A percentile compares a stretch with the other conserved stretches of the same genome.
phyloP scores from a whole-genome alignment of 1,139 yeast species.

The Scheffersomyces stambukii region DNA sequence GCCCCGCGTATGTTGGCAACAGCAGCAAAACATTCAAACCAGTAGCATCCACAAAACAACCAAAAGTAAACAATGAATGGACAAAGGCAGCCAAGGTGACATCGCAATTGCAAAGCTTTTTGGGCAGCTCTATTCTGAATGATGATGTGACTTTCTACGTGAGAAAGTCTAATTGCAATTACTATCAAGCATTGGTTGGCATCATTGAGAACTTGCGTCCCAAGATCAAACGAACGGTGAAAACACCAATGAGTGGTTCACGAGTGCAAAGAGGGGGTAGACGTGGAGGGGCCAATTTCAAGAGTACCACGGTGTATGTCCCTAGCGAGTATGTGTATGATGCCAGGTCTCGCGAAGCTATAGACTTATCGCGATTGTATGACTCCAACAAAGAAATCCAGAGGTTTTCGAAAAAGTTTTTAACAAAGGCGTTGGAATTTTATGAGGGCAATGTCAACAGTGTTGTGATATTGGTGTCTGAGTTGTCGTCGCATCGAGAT shows the following conservation, averaged over 20 bases:
- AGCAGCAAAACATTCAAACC: not conserved
- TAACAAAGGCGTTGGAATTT: slow-evolving; percentile 31
- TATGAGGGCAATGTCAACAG: slow-evolving; percentile 36
- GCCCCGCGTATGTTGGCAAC: slow-evolving; percentile 1
- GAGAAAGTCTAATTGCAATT: slow-evolving; percentile 14
- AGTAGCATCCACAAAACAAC: not conserved
- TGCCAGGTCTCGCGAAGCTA: slow-evolving; percentile 13
- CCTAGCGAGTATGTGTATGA: slow-evolving; percentile 11
- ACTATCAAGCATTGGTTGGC: slow-evolving; percentile 23
- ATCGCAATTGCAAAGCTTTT: slow-evolving; percentile 2
- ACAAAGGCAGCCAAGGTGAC: slow-evolving; percentile 2
- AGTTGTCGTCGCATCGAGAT: slow-evolving; percentile 3
- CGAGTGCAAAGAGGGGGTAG: slow-evolving; percentile 21
- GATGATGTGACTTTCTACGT: slow-evolving; percentile 9
- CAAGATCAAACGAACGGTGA: slow-evolving; percentile 3
- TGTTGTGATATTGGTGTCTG: slow-evolving; percentile 21
- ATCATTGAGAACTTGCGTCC: slow-evolving; percentile 19
- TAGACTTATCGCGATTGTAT: slow-evolving; percentile 16
- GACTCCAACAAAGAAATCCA: slow-evolving; percentile 19
- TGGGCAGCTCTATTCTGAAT: slow-evolving; percentile 5
- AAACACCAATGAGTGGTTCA: slow-evolving; percentile 13
- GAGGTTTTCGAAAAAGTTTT: slow-evolving; percentile 25
- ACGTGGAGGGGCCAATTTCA: not conserved
- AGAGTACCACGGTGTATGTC: slow-evolving; percentile 1
- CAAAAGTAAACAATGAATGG: slow-evolving; percentile 9